Conservation (phyloP, 2,329 filamentous ascomycete species). For the Thelonectria blattea region DNA sequence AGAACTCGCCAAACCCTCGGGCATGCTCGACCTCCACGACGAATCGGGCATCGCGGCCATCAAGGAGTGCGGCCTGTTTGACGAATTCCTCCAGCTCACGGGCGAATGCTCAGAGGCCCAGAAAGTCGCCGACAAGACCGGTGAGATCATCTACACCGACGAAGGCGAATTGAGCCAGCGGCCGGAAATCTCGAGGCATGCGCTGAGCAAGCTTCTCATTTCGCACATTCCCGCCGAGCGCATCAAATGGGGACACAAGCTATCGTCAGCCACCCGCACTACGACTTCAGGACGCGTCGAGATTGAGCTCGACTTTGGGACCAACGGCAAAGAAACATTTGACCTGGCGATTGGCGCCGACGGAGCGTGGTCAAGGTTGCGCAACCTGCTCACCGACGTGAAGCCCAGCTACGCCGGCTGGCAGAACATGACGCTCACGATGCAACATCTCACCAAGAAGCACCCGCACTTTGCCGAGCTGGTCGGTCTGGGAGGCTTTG, state of each 20-base stretch:
- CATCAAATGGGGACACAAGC: conserved; percentile 45
- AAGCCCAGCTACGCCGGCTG: conserved; percentile 48
- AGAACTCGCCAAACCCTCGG: conserved; percentile 45
- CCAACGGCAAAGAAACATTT: background rate
- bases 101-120: conserved; percentile 27
- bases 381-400: conserved; percentile 43
- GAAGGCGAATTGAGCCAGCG: conserved; percentile 30
- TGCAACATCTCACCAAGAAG: conserved; percentile 40
- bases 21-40: conserved; percentile 59
- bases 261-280: background rate
- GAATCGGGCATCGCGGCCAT: conserved; percentile 55
- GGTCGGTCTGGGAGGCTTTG: conserved; percentile 48
- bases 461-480: conserved; percentile 47
- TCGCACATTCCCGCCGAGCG: conserved; percentile 37
- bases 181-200: conserved; percentile 48
- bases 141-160: conserved; percentile 24
- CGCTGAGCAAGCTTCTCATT: conserved; percentile 44
- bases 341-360: conserved; percentile 27
- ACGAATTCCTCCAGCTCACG: conserved; percentile 52
- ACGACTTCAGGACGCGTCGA: background rate
- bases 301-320: conserved; percentile 13
- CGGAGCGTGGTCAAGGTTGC: conserved; percentile 40
- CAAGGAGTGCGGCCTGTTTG: conserved; percentile 53
- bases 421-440: conserved; percentile 45
- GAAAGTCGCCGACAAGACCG: conserved; percentile 36